Conservation (phyloP, 2,329 filamentous ascomycete genomes). For the Nannizziopsis arthrosporioides region DNA sequence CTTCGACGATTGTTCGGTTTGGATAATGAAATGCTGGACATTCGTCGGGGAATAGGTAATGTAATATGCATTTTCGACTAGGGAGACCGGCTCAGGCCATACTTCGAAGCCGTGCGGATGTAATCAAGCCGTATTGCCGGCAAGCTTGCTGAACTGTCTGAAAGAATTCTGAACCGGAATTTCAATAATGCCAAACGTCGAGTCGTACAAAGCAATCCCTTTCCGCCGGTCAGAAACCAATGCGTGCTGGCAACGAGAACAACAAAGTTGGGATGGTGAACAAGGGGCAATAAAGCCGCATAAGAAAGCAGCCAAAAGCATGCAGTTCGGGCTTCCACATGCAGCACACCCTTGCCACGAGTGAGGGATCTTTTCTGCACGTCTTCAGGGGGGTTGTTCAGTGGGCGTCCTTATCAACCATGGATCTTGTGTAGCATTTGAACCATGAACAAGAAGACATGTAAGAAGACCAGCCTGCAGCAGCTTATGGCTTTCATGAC, state of each 20-base stretch:
- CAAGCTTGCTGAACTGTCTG: conserved; percentile 3
- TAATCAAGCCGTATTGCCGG: neutral
- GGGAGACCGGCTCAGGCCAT: neutral
- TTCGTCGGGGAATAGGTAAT: conserved; percentile 13
- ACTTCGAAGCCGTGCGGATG: neutral
- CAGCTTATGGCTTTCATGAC: no score
- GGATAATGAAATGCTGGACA: conserved; percentile 10
- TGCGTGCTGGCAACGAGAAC: neutral
- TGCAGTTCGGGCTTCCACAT: conserved; percentile 4
- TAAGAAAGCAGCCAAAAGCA: neutral
- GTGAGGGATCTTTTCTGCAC: neutral
- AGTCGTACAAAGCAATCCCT: conserved; percentile 5
- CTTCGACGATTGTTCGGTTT: neutral
- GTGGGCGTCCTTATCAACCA: neutral
- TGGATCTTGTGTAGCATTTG: neutral
- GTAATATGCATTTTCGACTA: conserved; percentile 5
- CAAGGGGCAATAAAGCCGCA: conserved; percentile 7
- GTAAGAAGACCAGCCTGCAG: no score
- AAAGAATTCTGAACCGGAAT: conserved; percentile 1
- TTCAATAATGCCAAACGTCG: neutral
- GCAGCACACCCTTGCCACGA: conserved; percentile 1
- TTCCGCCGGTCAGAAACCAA: neutral
- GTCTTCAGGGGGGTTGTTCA: neutral
- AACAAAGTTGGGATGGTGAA: conserved; percentile 1
- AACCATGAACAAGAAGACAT: no score